These are phyloP conservation scores for Penicillium sp. DNA, from an alignment of 2,329 filamentous ascomycete genomes.

Conservation along the genomic window DNA sequence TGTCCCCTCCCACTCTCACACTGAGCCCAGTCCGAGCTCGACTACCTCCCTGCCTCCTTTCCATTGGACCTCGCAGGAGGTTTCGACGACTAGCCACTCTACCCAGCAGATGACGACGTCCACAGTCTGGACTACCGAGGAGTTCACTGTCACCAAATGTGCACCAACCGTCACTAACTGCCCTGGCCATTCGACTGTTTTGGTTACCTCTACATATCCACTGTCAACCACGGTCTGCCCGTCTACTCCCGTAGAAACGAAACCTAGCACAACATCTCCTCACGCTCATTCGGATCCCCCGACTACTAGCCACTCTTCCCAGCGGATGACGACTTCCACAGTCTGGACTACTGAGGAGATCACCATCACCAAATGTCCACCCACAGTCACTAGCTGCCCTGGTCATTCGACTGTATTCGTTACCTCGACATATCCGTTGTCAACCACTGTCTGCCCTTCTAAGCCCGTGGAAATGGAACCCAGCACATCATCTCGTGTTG, in stretches of 20 bases:
- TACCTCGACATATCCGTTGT: conserved; percentile 53
- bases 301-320: no score
- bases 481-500: not conserved
- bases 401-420: conserved; percentile 47
- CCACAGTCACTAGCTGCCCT: conserved; percentile 48
- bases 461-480: not conserved
- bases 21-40: not conserved
- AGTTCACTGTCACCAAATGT: conserved; percentile 36
- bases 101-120: conserved; percentile 20
- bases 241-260: not conserved
- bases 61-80: not conserved
- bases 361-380: conserved; percentile 38
- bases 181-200: conserved; percentile 47
- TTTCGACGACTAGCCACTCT: not conserved
- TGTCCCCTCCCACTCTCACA: not conserved
- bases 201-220: conserved; percentile 53
- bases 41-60: not conserved
- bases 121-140: conserved; percentile 30
- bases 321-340: conserved; percentile 26
- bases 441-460: conserved; percentile 56
- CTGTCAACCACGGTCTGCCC: conserved; percentile 59
- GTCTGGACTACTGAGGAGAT: conserved; percentile 29
- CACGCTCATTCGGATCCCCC: not conserved
- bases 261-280: not conserved
- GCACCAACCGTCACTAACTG: conserved; percentile 45